Percentiles rank a stretch among this genome's conserved stretches.
Evolutionary conservation across 2,329 filamentous ascomycete species (phyloP).

Genomic region (Epichloe uncinata): DNA sequence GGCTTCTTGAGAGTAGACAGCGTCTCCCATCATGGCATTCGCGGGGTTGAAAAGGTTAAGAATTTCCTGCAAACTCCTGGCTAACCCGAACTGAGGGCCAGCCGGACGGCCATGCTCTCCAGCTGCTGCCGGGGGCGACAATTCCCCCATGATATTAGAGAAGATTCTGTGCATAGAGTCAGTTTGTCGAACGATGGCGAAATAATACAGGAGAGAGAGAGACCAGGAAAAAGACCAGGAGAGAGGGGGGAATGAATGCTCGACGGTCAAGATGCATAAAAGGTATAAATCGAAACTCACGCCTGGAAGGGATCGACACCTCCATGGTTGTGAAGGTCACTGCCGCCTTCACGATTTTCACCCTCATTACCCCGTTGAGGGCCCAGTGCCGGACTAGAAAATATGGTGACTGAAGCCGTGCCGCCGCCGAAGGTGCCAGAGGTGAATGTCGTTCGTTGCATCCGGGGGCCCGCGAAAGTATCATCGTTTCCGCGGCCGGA

Average conservation of each 20-base stretch:
- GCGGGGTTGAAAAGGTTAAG: slow-evolving; percentile 39
- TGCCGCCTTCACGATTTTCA: not conserved
- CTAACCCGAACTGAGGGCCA: slow-evolving; percentile 10
- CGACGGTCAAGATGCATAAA: too few relatives aligned
- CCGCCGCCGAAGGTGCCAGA: slow-evolving; percentile 25
- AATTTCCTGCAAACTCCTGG: slow-evolving; percentile 34
- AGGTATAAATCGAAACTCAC: slow-evolving; percentile 22
- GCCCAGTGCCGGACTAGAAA: slow-evolving; percentile 22
- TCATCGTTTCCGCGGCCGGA: not conserved
- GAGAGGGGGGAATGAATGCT: not conserved
- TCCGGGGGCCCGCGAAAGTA: slow-evolving; percentile 6
- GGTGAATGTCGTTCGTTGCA: slow-evolving; percentile 26
- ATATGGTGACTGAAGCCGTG: slow-evolving; percentile 35
- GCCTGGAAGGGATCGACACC: slow-evolving; percentile 31
- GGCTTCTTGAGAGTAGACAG: slow-evolving; percentile 81
- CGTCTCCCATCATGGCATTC: slow-evolving; percentile 55
- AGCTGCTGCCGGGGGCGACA: slow-evolving; percentile 18
- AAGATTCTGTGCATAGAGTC: slow-evolving; percentile 27
- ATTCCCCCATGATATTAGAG: slow-evolving; percentile 27
- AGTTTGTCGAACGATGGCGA: not conserved
- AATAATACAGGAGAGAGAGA: not conserved
- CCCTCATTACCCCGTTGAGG: not conserved
- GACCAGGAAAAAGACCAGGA: too few relatives aligned
- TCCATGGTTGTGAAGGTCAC: not conserved
- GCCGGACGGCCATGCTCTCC: slow-evolving; percentile 12